A percentile compares a stretch with the other conserved stretches of the same genome.
These are phyloP conservation scores for Termitomyces sp. DNA, from an alignment of 768 basidiomycete genomes.

Conservation along the genomic window DNA sequence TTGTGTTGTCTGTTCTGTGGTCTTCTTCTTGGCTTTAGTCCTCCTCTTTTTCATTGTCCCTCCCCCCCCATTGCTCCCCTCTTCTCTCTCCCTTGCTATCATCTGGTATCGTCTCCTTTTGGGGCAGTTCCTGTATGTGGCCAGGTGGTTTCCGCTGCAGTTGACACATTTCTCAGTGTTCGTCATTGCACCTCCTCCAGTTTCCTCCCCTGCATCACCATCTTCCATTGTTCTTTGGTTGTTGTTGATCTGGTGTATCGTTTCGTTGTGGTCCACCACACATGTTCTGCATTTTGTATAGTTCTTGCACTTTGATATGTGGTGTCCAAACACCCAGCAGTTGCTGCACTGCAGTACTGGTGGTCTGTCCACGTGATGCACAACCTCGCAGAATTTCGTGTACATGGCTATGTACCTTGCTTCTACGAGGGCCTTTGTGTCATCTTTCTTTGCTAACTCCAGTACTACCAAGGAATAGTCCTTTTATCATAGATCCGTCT, in stretches of 20 bases:
- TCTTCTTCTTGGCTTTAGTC: no score
- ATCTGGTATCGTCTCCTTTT: background rate
- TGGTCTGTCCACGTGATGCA: no score
- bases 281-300: background rate
- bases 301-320: background rate
- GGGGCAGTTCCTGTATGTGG: background rate
- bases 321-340: no score
- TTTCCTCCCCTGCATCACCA: background rate
- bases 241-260: background rate
- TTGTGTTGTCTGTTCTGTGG: no score
- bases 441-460: background rate
- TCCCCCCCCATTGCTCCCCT: background rate
- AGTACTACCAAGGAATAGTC: no score
- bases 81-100: background rate
- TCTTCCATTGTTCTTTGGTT: background rate
- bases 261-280: background rate
- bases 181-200: background rate
- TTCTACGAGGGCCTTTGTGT: no score
- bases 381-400: no score
- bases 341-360: no score
- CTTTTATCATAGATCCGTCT: background rate
- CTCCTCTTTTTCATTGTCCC: background rate
- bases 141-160: background rate
- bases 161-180: background rate
- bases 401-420: no score